phyloP scores from a whole-genome alignment of 2,329 filamentous ascomycete genomes.

The Coniella lustricola region DNA sequence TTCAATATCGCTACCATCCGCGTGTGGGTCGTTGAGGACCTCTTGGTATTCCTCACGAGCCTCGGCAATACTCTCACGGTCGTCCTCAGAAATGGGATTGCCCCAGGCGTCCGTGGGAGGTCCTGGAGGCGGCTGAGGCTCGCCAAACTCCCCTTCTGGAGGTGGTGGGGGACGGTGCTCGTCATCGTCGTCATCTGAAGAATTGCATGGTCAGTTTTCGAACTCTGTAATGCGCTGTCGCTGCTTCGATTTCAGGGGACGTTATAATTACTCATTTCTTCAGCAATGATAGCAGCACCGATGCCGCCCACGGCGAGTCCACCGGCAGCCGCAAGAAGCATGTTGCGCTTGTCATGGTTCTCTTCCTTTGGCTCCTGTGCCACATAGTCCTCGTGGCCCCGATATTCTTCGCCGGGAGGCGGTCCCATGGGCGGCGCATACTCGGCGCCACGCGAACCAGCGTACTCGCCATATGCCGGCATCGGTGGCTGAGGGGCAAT shows the following conservation, averaged over 20 bases:
- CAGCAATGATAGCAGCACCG: conserved; percentile 50
- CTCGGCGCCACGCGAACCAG: conserved; percentile 10
- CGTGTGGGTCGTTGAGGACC: conserved; percentile 30
- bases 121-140: conserved; percentile 28
- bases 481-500: conserved; percentile 17
- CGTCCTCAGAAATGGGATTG: conserved; percentile 34
- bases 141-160: conserved; percentile 17
- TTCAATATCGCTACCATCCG: conserved; percentile 37
- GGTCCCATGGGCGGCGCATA: conserved; percentile 3
- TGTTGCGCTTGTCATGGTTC: conserved; percentile 42
- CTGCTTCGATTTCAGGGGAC: neutral
- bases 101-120: conserved; percentile 34
- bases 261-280: conserved; percentile 41
- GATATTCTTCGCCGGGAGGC: conserved; percentile 3
- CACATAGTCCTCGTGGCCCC: conserved; percentile 1
- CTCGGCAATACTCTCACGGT: conserved; percentile 35
- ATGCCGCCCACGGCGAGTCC: conserved; percentile 51
- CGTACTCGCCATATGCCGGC: conserved; percentile 17
- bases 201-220: conserved; percentile 17
- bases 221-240: neutral
- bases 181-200: conserved; percentile 16
- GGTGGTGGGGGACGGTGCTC: conserved; percentile 13
- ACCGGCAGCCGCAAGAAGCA: conserved; percentile 51
- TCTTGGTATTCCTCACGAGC: conserved; percentile 38
- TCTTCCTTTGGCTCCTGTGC: conserved; percentile 27